Percentiles rank a stretch among this genome's conserved stretches.
Evolutionary conservation across 805 yeast species (phyloP).

Genomic region (Kuraishia piskuri): DNA sequence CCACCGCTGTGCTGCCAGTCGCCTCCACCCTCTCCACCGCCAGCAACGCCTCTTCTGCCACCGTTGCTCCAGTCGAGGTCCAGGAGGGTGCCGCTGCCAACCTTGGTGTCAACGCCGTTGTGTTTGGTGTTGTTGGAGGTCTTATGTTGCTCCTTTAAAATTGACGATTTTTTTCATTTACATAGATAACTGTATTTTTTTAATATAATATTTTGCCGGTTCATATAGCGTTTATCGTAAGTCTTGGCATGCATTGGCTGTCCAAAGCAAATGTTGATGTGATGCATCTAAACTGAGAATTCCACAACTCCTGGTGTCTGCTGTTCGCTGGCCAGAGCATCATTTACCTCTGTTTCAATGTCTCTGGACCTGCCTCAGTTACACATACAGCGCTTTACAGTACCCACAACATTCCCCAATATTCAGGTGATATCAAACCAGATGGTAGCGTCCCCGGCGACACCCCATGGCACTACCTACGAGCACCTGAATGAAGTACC

Average conservation of each 20-base stretch:
- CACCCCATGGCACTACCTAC: too few relatives aligned
- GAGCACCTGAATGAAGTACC: too few relatives aligned
- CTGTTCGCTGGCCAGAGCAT: too few relatives aligned
- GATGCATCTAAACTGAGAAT: too few relatives aligned
- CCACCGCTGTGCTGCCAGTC: neutral
- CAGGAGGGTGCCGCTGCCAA: conserved; percentile 19
- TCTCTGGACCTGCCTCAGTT: too few relatives aligned
- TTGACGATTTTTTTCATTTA: neutral
- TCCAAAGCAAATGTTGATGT: too few relatives aligned
- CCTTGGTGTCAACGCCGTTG: conserved; percentile 3
- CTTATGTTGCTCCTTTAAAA: conserved; percentile 3
- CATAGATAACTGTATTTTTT: neutral
- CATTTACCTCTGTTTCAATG: too few relatives aligned
- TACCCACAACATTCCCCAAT: too few relatives aligned
- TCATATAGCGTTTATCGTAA: neutral
- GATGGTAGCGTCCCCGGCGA: too few relatives aligned
- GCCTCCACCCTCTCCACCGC: neutral
- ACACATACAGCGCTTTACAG: too few relatives aligned
- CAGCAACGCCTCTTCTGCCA: neutral
- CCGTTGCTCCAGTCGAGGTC: conserved; percentile 10
- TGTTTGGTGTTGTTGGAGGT: conserved; percentile 7
- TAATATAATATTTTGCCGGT: neutral
- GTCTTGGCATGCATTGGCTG: neutral
- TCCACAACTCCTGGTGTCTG: too few relatives aligned
- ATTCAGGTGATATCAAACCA: too few relatives aligned